phyloP scores from a whole-genome alignment of 176 grass and related monocot genomes.

The Hordeum vulgare region MorexV3_pseudomolecules_assembly NC_058524.1:68458424-68458923 shows the following conservation, averaged over 20 bases:
- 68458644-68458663: not conserved
- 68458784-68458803: conserved; percentile 93
- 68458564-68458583: not conserved
- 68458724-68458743: conserved; percentile 71
- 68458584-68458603: not conserved
- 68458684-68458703: not conserved
- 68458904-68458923: not conserved
- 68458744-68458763: conserved; percentile 79
- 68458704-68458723: conserved; percentile 27
- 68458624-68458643: not conserved
- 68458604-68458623: not conserved
- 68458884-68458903: not conserved
- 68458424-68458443: not conserved
- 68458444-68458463: not conserved
- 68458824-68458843: conserved; percentile 70
- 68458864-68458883: conserved; percentile 74
- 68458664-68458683: not conserved
- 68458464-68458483: not conserved
- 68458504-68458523: not conserved
- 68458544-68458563: not conserved
- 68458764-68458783: conserved; percentile 62
- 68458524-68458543: not conserved
- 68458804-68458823: conserved; percentile 77
- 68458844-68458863: conserved; percentile 72
- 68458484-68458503: not conserved